Evolutionary conservation across 441 rosid species (phyloP), one percentile per base, ranked within the genome.

Genomic region (Arabidopsis hybrid): DNA sequence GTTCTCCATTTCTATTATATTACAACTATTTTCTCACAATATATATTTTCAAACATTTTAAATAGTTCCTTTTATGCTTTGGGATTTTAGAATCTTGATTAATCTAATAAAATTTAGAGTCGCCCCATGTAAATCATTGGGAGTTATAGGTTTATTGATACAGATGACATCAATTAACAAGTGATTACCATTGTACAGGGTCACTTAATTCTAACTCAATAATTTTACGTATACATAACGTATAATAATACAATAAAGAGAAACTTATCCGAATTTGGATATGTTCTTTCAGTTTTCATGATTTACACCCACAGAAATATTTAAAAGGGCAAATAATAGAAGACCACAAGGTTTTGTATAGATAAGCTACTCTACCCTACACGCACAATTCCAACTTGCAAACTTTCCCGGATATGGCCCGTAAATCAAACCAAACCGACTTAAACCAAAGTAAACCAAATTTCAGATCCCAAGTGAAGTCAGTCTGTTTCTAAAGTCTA

Each of bases 311-410:
- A 68, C 74, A 62, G 6, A 69, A 13, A 62, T 76, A 63, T 76
- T 17, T 3, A 29, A 69, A 52, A 56, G 18, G 10, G 32, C n/a
- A 63, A 63, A 63, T 55, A 76, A 69, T 62, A 62, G 38, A 76
- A 69, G 39, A 76, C 79, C 79, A 76, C 79, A 75, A 75, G 43
- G 69, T 53, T 56, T 17, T 70, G 17, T 63, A 47, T 47, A 69
- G 71, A 55, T 69, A 69, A 69, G 71, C 42, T 60, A 26, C 59
- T 56, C 39, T 67, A 12, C 17, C 62, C 42, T 62, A 53, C 79
- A 53, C 55, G 12, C 10, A 32, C 16, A 51, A 50, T 38, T 55
- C 38, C 75, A 69, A 64, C 71, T 64, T 69, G 75, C 75, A 76
- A 47, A 58, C 47, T 29, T 63, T 18, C 16, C 46, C 10, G n/a